Evolutionary conservation across 2,329 filamentous ascomycete species (phyloP).

Genomic region (Aphanoascus verrucosus): DNA sequence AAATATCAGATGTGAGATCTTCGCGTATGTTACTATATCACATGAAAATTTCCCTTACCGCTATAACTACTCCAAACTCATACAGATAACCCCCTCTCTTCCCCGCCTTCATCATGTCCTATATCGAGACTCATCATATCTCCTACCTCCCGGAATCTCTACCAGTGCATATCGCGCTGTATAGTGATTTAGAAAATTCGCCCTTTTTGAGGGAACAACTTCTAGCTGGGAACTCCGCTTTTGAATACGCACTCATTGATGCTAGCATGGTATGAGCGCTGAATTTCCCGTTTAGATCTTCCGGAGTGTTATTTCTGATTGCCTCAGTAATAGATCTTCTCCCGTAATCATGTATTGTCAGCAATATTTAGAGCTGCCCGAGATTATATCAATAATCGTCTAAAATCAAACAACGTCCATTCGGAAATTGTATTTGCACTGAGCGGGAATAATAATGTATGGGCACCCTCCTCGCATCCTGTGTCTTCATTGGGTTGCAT

Average conservation of each 20-base stretch:
- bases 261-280: conserved; percentile 55
- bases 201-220: conserved; percentile 71
- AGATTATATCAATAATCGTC: conserved; percentile 47
- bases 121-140: conserved; percentile 57
- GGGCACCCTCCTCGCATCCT: conserved; percentile 17
- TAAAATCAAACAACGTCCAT: conserved; percentile 77
- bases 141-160: conserved; percentile 63
- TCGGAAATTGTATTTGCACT: conserved; percentile 76
- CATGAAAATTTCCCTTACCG: no score
- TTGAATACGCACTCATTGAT: conserved; percentile 91
- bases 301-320: neutral
- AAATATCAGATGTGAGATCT: no score
- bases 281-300: neutral
- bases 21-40: no score
- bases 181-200: conserved; percentile 65
- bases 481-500: neutral
- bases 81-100: neutral
- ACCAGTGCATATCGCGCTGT: conserved; percentile 63
- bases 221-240: conserved; percentile 69
- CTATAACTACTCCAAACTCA: no score
- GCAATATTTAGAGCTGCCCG: conserved; percentile 69
- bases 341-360: conserved; percentile 60
- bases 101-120: conserved; percentile 17
- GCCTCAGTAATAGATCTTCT: conserved; percentile 48
- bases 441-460: conserved; percentile 71